Evolutionary conservation across 495 filamentous ascomycete genomes (phyloP), one percentile per base, ranked within the genome.

Genomic region (Penicillium chermesinum): DNA sequence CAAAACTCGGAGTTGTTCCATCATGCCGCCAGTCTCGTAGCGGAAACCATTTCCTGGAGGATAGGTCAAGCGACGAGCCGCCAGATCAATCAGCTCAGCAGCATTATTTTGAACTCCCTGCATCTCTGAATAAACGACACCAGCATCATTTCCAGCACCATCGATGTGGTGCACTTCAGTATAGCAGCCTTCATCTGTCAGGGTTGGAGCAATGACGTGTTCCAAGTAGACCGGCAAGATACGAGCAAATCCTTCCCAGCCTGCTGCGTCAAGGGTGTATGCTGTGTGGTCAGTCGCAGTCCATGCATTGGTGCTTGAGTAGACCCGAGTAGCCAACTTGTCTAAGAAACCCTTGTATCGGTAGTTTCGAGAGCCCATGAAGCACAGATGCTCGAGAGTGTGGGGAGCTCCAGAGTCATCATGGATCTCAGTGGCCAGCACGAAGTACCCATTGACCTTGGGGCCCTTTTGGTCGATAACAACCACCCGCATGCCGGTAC

Each of bases 121-220:
- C 93, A 99, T 97, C 67, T 99, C 93, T 1, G 94, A 96, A 70
- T 97, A 99, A 15, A 97, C 93, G 3, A 98, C 93, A 51, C 91
- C 93, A 19, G 93, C 93, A 77, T 99, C 94, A 53, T 97, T 84
- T 39, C 91, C 93, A 47, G 83, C 76, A 30, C 89, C 89, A 64
- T 99, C 88, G 44, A 99, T 78, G 64, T 99, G 94, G 69, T 95
- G 88, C 20, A 99, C 93, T 58, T 99, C 93, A 2, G 93, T 99
- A 55, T 94, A 84, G 62, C 91, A 96, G 3, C 82, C 88, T 38
- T 89, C 84, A 64, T 99, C 94, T 7, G 89, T 96, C 49, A 99
- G 69, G 2, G 87, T 95, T 0, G 93, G 93, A 16, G 91, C 70
- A 53, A 99, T 81, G 21, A 97, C 78, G 69, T 99, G 93, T 67